Conservation (phyloP, 140 eudicot species). For the Oenanthe javanica region DNA sequence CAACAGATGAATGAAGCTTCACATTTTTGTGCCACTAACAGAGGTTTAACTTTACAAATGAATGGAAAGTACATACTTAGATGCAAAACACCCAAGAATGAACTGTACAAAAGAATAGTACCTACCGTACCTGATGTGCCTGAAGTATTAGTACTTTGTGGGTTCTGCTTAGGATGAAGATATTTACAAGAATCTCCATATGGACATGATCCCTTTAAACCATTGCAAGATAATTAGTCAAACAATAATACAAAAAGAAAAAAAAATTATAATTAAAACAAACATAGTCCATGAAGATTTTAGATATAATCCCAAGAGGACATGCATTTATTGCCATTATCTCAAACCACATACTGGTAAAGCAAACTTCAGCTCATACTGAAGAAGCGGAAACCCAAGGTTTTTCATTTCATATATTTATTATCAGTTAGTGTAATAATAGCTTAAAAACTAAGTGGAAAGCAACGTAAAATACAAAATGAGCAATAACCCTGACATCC, state of each 20-base stretch:
- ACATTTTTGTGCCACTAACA: neutral
- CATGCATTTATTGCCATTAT: too few relatives aligned
- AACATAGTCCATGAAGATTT: neutral
- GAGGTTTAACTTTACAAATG: neutral
- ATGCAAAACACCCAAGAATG: neutral
- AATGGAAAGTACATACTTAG: neutral
- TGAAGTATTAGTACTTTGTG: constrained; percentile 35
- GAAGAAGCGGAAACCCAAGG: neutral
- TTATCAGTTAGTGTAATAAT: too few relatives aligned
- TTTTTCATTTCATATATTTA: too few relatives aligned
- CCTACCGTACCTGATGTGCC: constrained; percentile 37
- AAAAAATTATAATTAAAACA: neutral
- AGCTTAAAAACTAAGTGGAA: neutral
- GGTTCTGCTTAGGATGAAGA: constrained; percentile 60
- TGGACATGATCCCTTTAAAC: constrained; percentile 69
- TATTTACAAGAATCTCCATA: constrained; percentile 79
- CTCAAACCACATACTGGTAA: too few relatives aligned
- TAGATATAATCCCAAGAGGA: too few relatives aligned
- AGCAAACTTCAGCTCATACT: neutral
- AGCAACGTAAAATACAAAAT: neutral
- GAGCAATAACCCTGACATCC: neutral
- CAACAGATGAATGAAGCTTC: neutral
- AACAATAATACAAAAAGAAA: neutral
- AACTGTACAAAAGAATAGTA: neutral
- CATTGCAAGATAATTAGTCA: constrained; percentile 18